Evolutionary conservation across 1,284 basidiomycete genomes (phyloP).

Genomic region (Schizophyllum amplum): DNA sequence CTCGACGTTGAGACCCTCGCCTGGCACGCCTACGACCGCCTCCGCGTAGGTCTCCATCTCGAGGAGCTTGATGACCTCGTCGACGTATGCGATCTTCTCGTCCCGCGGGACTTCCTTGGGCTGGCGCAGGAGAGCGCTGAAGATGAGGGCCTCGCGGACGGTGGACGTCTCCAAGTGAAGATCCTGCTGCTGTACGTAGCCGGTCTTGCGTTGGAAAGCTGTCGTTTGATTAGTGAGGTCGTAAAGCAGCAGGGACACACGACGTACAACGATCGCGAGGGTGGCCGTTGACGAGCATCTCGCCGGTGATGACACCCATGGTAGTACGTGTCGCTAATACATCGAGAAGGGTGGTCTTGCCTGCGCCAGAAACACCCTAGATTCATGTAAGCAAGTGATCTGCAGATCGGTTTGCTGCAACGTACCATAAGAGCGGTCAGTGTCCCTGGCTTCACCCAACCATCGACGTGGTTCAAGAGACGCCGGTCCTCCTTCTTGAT

Average conservation of each 20-base stretch:
- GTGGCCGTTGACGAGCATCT: constrained; percentile 73
- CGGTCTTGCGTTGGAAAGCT: constrained; percentile 26
- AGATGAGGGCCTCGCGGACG: constrained; percentile 78
- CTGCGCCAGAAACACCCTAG: constrained; percentile 65
- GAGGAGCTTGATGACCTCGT: constrained; percentile 60
- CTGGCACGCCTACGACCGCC: constrained; percentile 58
- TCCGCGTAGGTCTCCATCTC: constrained; percentile 57
- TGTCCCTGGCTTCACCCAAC: constrained; percentile 77
- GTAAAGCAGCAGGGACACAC: not conserved
- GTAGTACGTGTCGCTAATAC: constrained; percentile 75
- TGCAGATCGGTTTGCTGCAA: no score
- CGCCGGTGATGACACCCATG: constrained; percentile 76
- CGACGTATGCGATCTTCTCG: constrained; percentile 71
- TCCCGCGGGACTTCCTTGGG: constrained; percentile 51
- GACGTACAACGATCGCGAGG: constrained; percentile 13
- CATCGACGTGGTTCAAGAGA: constrained; percentile 74
- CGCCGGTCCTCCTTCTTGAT: constrained; percentile 47
- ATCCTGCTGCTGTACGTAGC: constrained; percentile 80
- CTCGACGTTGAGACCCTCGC: constrained; percentile 40
- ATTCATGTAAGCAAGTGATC: constrained; percentile 19
- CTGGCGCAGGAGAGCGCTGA: constrained; percentile 80
- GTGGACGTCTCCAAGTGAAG: constrained; percentile 66
- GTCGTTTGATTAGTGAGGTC: not conserved
- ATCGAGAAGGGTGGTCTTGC: constrained; percentile 73
- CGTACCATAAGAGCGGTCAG: constrained; percentile 61